A percentile compares a stretch with the other conserved stretches of the same genome.
phyloP scores from a whole-genome alignment of 495 filamentous ascomycete genomes.

The Trichoderma reesei region DNA sequence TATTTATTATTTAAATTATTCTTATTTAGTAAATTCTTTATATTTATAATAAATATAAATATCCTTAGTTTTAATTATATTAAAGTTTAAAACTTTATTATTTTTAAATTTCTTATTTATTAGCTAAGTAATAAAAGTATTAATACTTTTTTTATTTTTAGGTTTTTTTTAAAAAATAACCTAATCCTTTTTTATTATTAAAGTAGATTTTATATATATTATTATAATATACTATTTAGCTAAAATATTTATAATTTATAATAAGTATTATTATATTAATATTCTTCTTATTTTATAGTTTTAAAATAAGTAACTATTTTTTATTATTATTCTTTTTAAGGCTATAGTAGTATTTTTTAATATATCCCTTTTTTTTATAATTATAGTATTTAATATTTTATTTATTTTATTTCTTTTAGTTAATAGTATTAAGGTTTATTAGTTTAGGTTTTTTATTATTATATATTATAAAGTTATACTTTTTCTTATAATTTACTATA shows the following conservation, averaged over 20 bases:
- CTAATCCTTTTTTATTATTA: not conserved
- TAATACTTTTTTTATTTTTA: too few species aligned
- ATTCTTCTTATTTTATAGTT: not conserved
- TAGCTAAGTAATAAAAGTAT: too few species aligned
- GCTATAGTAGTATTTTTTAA: not conserved
- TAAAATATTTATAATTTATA: not conserved
- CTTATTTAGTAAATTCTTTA: not conserved
- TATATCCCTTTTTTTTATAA: not conserved
- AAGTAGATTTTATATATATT: not conserved
- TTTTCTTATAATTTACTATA: not conserved
- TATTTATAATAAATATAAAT: too few species aligned
- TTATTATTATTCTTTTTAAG: not conserved
- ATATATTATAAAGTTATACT: not conserved
- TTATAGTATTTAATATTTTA: not conserved
- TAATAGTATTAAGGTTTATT: not conserved
- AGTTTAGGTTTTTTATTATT: not conserved
- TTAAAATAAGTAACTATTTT: not conserved
- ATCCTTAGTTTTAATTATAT: not conserved
- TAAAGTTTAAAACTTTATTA: not conserved
- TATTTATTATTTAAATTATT: not conserved
- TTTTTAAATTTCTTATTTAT: not conserved
- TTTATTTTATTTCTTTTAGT: not conserved
- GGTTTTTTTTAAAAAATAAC: too few species aligned
- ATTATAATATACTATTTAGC: not conserved
- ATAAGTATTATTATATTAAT: not conserved